A percentile compares a stretch with the other conserved stretches of the same genome.
Evolutionary conservation across 2,329 filamentous ascomycete species (phyloP).

Genomic region (Lecanicillium sp.): DNA sequence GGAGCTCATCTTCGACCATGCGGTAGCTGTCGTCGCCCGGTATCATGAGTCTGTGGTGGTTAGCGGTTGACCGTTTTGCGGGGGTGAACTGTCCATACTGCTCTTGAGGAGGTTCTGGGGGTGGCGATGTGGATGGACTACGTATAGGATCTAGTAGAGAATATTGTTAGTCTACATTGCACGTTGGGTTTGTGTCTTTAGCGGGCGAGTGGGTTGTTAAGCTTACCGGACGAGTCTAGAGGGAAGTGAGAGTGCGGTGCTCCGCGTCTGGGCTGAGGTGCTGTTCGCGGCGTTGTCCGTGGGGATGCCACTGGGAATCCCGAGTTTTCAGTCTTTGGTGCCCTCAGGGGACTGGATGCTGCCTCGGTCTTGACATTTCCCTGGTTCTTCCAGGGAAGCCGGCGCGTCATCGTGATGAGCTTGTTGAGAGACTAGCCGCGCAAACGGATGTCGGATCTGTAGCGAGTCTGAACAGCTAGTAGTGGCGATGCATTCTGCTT

Average conservation of each 20-base stretch:
- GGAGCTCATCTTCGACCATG: constrained; percentile 80
- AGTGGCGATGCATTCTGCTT: too few relatives aligned
- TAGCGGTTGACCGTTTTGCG: not conserved
- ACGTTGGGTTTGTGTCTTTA: constrained; percentile 12
- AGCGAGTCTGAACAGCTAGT: too few relatives aligned
- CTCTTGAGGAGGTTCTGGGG: constrained; percentile 39
- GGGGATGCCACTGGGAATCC: not conserved
- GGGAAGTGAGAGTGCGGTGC: not conserved
- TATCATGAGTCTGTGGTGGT: constrained; percentile 48
- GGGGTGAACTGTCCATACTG: too few relatives aligned
- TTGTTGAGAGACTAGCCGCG: not conserved
- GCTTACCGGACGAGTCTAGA: constrained; percentile 5
- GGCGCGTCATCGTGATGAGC: constrained; percentile 35
- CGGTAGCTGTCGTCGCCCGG: constrained; percentile 68
- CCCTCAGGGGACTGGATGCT: constrained; percentile 1
- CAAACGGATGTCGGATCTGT: too few relatives aligned
- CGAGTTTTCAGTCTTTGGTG: constrained; percentile 1
- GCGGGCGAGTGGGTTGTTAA: not conserved
- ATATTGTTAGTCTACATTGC: not conserved
- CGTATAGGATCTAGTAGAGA: constrained; percentile 18
- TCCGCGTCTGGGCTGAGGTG: not conserved
- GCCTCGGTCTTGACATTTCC: constrained; percentile 9
- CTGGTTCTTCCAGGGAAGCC: constrained; percentile 41
- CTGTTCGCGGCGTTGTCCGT: constrained; percentile 1
- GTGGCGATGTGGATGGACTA: constrained; percentile 44